Evolutionary conservation across 345 rosid species (phyloP).

Genomic region (Populus nigra): DNA sequence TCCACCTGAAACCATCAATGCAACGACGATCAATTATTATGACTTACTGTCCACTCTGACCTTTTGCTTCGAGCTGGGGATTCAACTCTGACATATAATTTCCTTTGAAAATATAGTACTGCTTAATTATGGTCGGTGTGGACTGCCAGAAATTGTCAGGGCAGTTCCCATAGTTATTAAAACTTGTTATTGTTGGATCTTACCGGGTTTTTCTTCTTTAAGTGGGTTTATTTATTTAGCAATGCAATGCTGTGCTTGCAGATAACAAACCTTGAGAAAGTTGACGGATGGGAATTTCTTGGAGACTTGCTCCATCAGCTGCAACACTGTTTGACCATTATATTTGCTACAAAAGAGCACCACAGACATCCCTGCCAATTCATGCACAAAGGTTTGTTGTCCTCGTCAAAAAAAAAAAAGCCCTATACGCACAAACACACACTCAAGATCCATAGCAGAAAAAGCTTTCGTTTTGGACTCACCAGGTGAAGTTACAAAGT

Average conservation of each 20-base stretch:
- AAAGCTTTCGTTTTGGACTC: not conserved
- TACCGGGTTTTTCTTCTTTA: not conserved
- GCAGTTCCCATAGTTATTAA: not conserved
- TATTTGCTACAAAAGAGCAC: conserved; percentile 43
- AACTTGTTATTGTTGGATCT: not conserved
- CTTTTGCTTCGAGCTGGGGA: too few species aligned
- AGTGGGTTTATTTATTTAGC: not conserved
- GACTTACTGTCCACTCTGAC: not conserved
- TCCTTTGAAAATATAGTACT: not conserved
- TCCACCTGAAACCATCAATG: conserved; percentile 35
- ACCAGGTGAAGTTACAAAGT: conserved; percentile 49
- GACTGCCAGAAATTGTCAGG: not conserved
- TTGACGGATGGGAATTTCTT: conserved; percentile 52
- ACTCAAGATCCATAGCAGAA: not conserved
- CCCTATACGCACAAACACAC: too few species aligned
- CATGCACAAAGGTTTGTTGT: not conserved
- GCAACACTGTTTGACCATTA: conserved; percentile 36
- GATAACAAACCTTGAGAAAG: conserved; percentile 45
- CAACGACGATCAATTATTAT: not conserved
- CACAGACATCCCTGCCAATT: conserved; percentile 45
- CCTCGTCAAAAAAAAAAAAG: not conserved
- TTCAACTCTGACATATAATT: not conserved
- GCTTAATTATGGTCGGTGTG: not conserved
- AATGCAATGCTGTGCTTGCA: not conserved
- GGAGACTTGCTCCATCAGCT: conserved; percentile 46